These are phyloP conservation scores for Lachancea sp. DNA, from an alignment of 805 yeast genomes.

Conservation along the genomic window DNA sequence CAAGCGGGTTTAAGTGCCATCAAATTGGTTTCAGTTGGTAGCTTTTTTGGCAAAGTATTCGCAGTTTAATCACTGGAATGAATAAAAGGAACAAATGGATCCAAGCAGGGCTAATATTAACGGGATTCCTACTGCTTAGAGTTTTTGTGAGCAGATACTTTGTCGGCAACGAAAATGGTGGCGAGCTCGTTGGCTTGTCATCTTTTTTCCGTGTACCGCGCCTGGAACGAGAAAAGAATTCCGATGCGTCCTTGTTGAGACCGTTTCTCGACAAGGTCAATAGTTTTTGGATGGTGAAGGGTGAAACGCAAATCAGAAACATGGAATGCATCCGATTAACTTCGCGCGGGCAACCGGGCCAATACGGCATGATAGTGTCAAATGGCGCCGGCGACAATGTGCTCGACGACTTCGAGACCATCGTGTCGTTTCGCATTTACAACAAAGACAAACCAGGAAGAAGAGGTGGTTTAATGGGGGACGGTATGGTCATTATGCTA, in stretches of 20 bases:
- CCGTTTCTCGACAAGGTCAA: slow-evolving; percentile 30
- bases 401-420: slow-evolving; percentile 29
- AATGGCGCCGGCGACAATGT: slow-evolving; percentile 31
- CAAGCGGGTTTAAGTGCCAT: too few relatives aligned
- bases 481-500: slow-evolving; percentile 26
- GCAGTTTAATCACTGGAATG: slow-evolving; percentile 1
- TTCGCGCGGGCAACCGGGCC: slow-evolving; percentile 13
- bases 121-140: background rate
- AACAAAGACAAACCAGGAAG: background rate
- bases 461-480: slow-evolving; percentile 15
- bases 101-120: slow-evolving; percentile 1
- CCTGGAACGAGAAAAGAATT: slow-evolving; percentile 12
- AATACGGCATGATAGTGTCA: slow-evolving; percentile 25
- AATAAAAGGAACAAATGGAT: slow-evolving; percentile 4
- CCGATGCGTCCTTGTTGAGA: slow-evolving; percentile 23
- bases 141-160: background rate
- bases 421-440: slow-evolving; percentile 18
- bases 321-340: slow-evolving; percentile 22
- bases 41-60: too few relatives aligned
- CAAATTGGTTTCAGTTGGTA: too few relatives aligned
- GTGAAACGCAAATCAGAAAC: slow-evolving; percentile 27
- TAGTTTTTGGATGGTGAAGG: slow-evolving; percentile 27
- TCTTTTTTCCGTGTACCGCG: slow-evolving; percentile 1
- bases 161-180: background rate
- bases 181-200: background rate